These are phyloP conservation scores for Thuidium tamariscinum DNA, from an alignment of 225 moss, liverwort and hornwort genomes.

Conservation along the genomic window DNA sequence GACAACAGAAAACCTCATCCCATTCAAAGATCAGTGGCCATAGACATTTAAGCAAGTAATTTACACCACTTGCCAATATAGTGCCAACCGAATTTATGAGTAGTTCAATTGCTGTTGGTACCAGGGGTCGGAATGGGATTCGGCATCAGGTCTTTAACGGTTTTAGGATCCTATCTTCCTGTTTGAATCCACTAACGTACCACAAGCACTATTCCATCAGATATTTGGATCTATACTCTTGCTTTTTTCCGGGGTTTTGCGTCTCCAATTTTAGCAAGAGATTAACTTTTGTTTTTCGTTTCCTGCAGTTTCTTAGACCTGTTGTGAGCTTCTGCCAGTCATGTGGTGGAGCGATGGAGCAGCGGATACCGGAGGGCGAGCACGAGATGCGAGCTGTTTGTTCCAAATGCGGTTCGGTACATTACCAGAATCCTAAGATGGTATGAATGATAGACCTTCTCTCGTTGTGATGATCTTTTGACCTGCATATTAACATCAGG, in stretches of 20 bases:
- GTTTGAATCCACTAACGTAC: background rate
- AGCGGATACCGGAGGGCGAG: constrained; percentile 78
- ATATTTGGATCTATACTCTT: background rate
- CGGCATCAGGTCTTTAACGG: background rate
- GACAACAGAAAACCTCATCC: background rate
- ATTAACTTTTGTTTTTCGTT: background rate
- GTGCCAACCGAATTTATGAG: background rate
- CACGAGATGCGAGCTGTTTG: constrained; percentile 86
- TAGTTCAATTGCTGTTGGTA: background rate
- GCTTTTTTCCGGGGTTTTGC: background rate
- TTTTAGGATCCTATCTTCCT: background rate
- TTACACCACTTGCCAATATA: background rate
- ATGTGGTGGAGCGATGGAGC: constrained; percentile 90
- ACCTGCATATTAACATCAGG: background rate
- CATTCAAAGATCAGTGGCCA: background rate
- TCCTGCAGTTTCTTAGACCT: constrained; percentile 40
- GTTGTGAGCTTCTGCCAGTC: constrained; percentile 76
- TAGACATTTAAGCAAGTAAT: background rate
- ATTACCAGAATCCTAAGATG: constrained; percentile 99
- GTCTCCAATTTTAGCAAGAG: background rate
- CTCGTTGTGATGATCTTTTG: background rate
- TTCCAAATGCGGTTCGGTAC: constrained; percentile 66
- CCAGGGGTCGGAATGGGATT: background rate
- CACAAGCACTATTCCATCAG: background rate
- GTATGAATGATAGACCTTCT: constrained; percentile 14